Evolutionary conservation across 768 basidiomycete genomes (phyloP), one percentile per base, ranked within the genome.

Genomic region (Termitomyces bulborhizus): DNA sequence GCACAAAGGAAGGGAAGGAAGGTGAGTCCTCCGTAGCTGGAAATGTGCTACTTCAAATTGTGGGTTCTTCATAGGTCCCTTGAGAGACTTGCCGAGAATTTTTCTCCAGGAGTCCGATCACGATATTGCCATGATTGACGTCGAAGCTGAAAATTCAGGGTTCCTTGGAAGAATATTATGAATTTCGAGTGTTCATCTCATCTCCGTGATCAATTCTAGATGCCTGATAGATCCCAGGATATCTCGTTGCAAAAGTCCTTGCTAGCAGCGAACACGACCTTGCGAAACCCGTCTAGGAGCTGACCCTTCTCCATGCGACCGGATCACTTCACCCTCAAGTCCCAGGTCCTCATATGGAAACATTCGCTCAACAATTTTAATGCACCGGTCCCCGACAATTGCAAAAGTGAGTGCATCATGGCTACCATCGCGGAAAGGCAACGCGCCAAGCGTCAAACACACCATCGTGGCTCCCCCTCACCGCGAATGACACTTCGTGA

Each of bases 91-190:
- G 29, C 13, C n/a, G 7, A 9, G 4, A 36, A 21, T 37, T 39
- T 16, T 8, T 12, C 4, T 40, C 8, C n/a, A 88, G 85, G 85
- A 87, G 72, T 86, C 84, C 21, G 88, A 21, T 21, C 21, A 21
- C 21, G 21, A 88, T 69, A 80, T 87, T 68, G 80, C 88, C 11
- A 88, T 83, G 3, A 86, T 95, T 65, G 90, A 95, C 67, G 88
- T 95, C 4, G 87, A 93, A 73, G 90, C 92, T n/a, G 86, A 90
- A 68, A 90, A 85, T 51, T 86, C 93, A 62, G 93, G 93, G 51
- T 72, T 94, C 26, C 69, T 95, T 50, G 89, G 84, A 53, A 94
- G 91, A 72, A 94, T 96, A 54, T 66, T 95, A 60, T 88, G 92
- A 63, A 49, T 44, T 26, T 16, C 7, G 1, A 44, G 13, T 44